phyloP scores from a whole-genome alignment of 441 rosid genomes.

The Biscutella laevigata region DNA sequence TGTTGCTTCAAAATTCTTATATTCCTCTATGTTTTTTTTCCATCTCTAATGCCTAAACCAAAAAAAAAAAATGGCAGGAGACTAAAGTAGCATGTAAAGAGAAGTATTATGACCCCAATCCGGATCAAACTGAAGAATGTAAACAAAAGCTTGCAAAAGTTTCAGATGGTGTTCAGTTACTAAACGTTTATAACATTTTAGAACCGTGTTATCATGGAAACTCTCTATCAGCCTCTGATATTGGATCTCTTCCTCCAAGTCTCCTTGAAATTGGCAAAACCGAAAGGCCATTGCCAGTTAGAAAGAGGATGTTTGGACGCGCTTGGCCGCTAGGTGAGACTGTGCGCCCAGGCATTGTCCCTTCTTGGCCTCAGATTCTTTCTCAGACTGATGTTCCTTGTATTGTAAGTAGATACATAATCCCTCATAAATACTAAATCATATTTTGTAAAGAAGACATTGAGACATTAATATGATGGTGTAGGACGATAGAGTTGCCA shows the following conservation, averaged over 20 bases:
- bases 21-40: neutral
- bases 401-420: constrained; percentile 36
- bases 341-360: constrained; percentile 70
- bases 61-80: constrained; percentile 33
- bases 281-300: constrained; percentile 54
- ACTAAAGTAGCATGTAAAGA: constrained; percentile 42
- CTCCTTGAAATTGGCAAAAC: constrained; percentile 50
- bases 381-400: constrained; percentile 35
- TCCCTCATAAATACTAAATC: too few species aligned
- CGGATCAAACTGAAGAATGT: constrained; percentile 28
- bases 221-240: constrained; percentile 9
- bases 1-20: neutral
- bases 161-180: neutral
- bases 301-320: constrained; percentile 82
- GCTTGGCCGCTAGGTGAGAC: constrained; percentile 80
- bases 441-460: too few species aligned
- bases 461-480: too few species aligned
- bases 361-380: constrained; percentile 77
- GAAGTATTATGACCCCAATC: constrained; percentile 29
- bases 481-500: constrained; percentile 71
- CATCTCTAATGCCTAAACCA: neutral
- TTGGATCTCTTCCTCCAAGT: constrained; percentile 56
- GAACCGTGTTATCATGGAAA: constrained; percentile 67
- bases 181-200: constrained; percentile 65
- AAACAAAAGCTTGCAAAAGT: constrained; percentile 32